Percentiles rank a stretch among this genome's conserved stretches.
phyloP scores from a whole-genome alignment of 2,329 filamentous ascomycete species.

The Colletotrichum sp. region DNA sequence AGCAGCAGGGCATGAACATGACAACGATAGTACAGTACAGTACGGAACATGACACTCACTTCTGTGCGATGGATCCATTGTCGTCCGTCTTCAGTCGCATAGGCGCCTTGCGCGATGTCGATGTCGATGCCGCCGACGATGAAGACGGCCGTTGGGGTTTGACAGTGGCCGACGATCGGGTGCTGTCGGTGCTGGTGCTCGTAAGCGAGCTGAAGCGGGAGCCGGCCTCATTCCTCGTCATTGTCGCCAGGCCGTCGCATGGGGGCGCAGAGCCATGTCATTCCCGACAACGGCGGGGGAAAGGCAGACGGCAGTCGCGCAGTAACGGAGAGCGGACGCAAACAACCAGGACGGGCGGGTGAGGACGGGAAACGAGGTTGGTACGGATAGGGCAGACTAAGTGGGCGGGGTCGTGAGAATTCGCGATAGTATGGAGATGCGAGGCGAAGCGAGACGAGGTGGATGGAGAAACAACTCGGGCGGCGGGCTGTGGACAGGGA shows the following conservation, averaged over 20 bases:
- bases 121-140: background rate
- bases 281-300: constrained; percentile 7
- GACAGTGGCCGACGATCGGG: constrained; percentile 69
- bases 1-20: background rate
- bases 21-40: background rate
- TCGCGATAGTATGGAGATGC: background rate
- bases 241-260: constrained; percentile 50
- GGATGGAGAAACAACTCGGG: background rate
- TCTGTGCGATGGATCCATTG: constrained; percentile 37
- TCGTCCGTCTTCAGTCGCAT: constrained; percentile 46
- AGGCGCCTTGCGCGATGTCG: constrained; percentile 33
- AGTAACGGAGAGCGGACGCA: background rate
- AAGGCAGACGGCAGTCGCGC: background rate
- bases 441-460: background rate
- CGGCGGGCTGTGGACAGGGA: background rate
- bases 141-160: constrained; percentile 48
- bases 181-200: constrained; percentile 71
- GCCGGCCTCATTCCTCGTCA: constrained; percentile 70
- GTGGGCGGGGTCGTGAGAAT: background rate
- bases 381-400: background rate
- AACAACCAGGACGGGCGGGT: background rate
- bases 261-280: constrained; percentile 20
- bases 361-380: background rate
- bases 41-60: constrained; percentile 29
- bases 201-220: constrained; percentile 71